Evolutionary conservation across 1,284 basidiomycete genomes (phyloP).

Genomic region (Xerocomus minutiporus): DNA sequence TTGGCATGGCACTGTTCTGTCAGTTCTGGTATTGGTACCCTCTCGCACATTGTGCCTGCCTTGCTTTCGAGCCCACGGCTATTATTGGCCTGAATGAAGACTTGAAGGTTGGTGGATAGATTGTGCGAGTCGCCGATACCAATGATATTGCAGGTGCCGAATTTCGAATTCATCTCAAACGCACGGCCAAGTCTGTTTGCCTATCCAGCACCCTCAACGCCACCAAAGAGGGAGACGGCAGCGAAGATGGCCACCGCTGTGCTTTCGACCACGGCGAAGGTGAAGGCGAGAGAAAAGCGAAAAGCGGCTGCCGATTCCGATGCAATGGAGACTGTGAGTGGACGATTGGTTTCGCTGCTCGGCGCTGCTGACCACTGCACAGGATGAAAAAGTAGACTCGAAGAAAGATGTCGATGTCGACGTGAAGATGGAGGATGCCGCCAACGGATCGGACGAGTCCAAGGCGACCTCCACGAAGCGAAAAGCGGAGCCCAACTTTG

Average conservation of each 20-base stretch:
- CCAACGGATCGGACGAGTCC: slow-evolving; percentile 54
- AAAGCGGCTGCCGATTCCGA: slow-evolving; percentile 79
- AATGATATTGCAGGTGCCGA: slow-evolving; percentile 59
- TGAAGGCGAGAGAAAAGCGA: slow-evolving; percentile 87
- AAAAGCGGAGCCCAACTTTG: slow-evolving; percentile 72
- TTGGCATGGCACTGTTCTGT: slow-evolving; percentile 93
- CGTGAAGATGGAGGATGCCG: slow-evolving; percentile 64
- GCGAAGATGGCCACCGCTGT: slow-evolving; percentile 90
- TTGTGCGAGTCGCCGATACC: slow-evolving; percentile 2
- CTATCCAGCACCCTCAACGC: slow-evolving; percentile 79
- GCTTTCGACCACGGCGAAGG: slow-evolving; percentile 91
- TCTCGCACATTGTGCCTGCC: slow-evolving; percentile 85
- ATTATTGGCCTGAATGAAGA: slow-evolving; percentile 87
- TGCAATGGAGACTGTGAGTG: slow-evolving; percentile 73
- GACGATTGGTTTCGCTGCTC: neutral
- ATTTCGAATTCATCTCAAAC: slow-evolving; percentile 87
- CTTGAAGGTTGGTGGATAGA: slow-evolving; percentile 58
- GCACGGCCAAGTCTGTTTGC: slow-evolving; percentile 86
- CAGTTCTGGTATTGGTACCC: slow-evolving; percentile 99
- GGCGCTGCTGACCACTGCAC: slow-evolving; percentile 6
- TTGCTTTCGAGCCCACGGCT: slow-evolving; percentile 91
- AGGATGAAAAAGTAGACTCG: slow-evolving; percentile 53
- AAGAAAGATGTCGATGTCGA: slow-evolving; percentile 68
- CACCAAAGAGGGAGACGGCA: slow-evolving; percentile 86
- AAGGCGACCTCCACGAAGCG: slow-evolving; percentile 45